A percentile compares a stretch with the other conserved stretches of the same genome.
Evolutionary conservation across 257 asterid species (phyloP).

Genomic region (Misopates orontium): DNA sequence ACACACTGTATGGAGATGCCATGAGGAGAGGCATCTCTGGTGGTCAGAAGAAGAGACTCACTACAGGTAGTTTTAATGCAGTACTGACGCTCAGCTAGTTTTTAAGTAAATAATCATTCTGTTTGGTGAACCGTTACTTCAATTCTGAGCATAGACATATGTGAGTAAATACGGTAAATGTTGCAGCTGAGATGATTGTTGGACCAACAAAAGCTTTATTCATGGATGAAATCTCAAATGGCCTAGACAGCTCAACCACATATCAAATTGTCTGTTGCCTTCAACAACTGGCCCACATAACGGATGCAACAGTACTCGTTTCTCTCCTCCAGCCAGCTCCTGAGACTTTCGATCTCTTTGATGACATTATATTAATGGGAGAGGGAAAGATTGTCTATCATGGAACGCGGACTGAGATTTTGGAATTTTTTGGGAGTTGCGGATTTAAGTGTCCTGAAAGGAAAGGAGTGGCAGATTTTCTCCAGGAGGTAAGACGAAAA

Average conservation of each 20-base stretch:
- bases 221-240: slow-evolving; percentile 20
- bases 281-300: slow-evolving; percentile 12
- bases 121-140: not conserved
- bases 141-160: not conserved
- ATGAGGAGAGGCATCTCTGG: slow-evolving; percentile 21
- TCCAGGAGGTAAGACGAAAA: slow-evolving; percentile 18
- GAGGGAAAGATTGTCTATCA: slow-evolving; percentile 13
- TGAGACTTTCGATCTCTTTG: slow-evolving; percentile 13
- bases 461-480: slow-evolving; percentile 21
- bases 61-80: slow-evolving; percentile 17
- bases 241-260: slow-evolving; percentile 13
- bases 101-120: not conserved
- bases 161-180: too few species aligned
- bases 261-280: slow-evolving; percentile 8
- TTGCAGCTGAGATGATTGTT: slow-evolving; percentile 18
- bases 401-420: slow-evolving; percentile 5
- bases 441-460: slow-evolving; percentile 17
- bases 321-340: slow-evolving; percentile 18
- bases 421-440: slow-evolving; percentile 8
- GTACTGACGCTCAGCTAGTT: not conserved
- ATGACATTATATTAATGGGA: slow-evolving; percentile 17
- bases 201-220: slow-evolving; percentile 18
- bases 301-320: slow-evolving; percentile 10
- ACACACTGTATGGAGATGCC: slow-evolving; percentile 16
- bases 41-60: slow-evolving; percentile 22